phyloP scores from a whole-genome alignment of 192 early-diverging fungal genomes.

The Allomyces arbusculus region DNA sequence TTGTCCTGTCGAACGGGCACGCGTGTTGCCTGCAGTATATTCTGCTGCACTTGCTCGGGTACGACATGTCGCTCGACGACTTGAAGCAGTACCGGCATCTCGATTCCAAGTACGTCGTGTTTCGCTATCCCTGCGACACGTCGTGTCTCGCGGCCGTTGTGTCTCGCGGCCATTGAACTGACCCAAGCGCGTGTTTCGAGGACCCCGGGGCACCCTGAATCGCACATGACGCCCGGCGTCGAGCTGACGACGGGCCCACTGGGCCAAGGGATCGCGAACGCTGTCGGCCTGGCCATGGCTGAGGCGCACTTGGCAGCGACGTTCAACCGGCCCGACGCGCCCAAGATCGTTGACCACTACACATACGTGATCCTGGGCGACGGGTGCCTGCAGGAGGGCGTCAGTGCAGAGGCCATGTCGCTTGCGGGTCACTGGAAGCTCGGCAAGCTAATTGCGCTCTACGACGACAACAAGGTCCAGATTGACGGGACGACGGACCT shows the following conservation, averaged over 20 bases:
- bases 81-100: conserved; percentile 75
- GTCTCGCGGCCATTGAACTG: not conserved
- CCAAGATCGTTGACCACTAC: conserved; percentile 64
- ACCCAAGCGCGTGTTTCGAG: conserved; percentile 16
- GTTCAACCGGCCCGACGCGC: conserved; percentile 74
- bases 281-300: conserved; percentile 82
- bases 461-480: conserved; percentile 91
- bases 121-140: not conserved
- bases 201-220: conserved; percentile 93
- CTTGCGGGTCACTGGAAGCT: conserved; percentile 80
- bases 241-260: conserved; percentile 96
- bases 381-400: conserved; percentile 97
- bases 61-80: conserved; percentile 71
- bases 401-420: conserved; percentile 71
- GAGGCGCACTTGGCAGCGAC: conserved; percentile 71
- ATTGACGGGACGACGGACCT: conserved; percentile 73
- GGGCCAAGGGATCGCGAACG: conserved; percentile 76
- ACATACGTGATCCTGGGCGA: conserved; percentile 74
- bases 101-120: conserved; percentile 41
- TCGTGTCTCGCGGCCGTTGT: no score
- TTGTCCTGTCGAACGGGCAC: conserved; percentile 94
- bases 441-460: conserved; percentile 86
- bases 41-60: conserved; percentile 70
- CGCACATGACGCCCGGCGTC: conserved; percentile 64
- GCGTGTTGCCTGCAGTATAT: conserved; percentile 81